phyloP scores from a whole-genome alignment of 495 filamentous ascomycete genomes.

The Daldinia loculata region DNA sequence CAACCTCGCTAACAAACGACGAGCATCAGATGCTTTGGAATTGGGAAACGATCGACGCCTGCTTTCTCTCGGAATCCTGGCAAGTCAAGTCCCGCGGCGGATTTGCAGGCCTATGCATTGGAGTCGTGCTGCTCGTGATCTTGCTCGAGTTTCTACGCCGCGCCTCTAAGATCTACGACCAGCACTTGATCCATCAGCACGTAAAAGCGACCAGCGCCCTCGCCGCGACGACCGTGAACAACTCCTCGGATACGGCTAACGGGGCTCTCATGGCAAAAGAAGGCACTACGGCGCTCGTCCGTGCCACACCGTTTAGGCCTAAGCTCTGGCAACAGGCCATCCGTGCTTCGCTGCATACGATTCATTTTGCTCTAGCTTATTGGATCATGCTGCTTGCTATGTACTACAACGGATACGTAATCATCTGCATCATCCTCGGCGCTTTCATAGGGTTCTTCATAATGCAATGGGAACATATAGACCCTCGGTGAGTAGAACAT shows the following conservation, averaged over 20 bases:
- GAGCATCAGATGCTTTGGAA: constrained; percentile 77
- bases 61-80: constrained; percentile 74
- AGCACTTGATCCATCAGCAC: constrained; percentile 60
- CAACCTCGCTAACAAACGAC: not conserved
- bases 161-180: constrained; percentile 66
- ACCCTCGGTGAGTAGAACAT: constrained; percentile 13
- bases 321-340: constrained; percentile 65
- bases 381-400: constrained; percentile 72
- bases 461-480: constrained; percentile 65
- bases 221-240: constrained; percentile 21
- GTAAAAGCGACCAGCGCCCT: constrained; percentile 22
- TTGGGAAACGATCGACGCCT: constrained; percentile 75
- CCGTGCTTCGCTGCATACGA: constrained; percentile 69
- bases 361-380: constrained; percentile 75
- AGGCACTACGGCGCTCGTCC: not conserved
- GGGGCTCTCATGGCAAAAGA: constrained; percentile 32
- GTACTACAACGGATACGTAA: constrained; percentile 73
- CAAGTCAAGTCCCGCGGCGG: constrained; percentile 66
- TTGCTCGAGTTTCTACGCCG: constrained; percentile 71
- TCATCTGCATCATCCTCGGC: constrained; percentile 70
- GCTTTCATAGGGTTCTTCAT: constrained; percentile 67
- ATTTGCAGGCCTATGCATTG: constrained; percentile 77
- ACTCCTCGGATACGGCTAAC: constrained; percentile 12
- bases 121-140: constrained; percentile 69
- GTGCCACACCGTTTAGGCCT: constrained; percentile 52